These are phyloP conservation scores for Linum tenue DNA, from an alignment of 345 rosid species.

Conservation along the genomic window DNA sequence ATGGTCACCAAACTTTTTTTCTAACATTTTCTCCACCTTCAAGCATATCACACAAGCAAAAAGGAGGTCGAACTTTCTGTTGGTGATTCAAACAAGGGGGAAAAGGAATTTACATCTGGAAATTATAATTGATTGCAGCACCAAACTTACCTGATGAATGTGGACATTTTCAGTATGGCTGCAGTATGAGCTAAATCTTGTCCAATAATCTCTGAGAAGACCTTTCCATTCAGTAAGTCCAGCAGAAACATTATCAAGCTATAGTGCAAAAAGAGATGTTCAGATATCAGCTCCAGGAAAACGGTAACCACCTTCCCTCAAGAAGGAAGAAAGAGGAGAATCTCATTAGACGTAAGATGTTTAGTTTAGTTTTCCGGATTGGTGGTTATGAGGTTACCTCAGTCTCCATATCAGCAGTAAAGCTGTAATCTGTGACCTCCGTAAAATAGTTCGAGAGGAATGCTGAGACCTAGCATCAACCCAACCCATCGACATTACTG, in stretches of 20 bases:
- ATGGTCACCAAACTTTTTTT: slow-evolving; percentile 59
- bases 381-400: slow-evolving; percentile 45
- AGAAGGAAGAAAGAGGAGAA: not conserved
- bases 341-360: not conserved
- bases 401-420: slow-evolving; percentile 96
- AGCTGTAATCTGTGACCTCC: slow-evolving; percentile 90
- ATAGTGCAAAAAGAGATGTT: slow-evolving; percentile 13
- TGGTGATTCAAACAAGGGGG: not conserved
- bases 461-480: slow-evolving; percentile 67
- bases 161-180: slow-evolving; percentile 50
- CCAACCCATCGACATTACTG: slow-evolving; percentile 5
- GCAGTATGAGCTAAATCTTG: slow-evolving; percentile 79
- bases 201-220: slow-evolving; percentile 86
- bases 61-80: not conserved
- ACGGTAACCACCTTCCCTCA: too few relatives aligned
- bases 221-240: slow-evolving; percentile 98
- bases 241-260: slow-evolving; percentile 97
- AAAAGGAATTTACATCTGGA: slow-evolving; percentile 3
- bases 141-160: slow-evolving; percentile 57
- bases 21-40: slow-evolving; percentile 97
- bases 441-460: slow-evolving; percentile 79
- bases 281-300: not conserved
- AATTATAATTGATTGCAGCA: not conserved
- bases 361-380: not conserved
- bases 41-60: slow-evolving; percentile 3